These are phyloP conservation scores for Cytospora schulzeri DNA, from an alignment of 2,329 filamentous ascomycete genomes.

Conservation along the genomic window DNA sequence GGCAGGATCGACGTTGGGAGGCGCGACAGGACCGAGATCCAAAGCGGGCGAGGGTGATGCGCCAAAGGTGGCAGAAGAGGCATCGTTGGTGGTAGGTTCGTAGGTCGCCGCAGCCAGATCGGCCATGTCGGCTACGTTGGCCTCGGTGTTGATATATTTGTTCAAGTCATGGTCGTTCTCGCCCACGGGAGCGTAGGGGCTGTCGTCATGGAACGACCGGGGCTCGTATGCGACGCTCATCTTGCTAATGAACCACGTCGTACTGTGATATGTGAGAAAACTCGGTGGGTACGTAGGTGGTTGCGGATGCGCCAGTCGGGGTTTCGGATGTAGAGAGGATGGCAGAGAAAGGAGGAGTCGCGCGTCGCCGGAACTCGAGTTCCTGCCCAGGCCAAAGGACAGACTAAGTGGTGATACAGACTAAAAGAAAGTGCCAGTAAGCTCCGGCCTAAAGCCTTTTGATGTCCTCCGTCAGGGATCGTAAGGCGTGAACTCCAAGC, in stretches of 20 bases:
- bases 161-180: conserved; percentile 34
- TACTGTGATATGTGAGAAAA: too few species aligned
- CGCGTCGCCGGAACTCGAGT: background rate
- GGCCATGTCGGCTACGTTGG: conserved; percentile 41
- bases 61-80: conserved; percentile 38
- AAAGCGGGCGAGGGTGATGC: conserved; percentile 41
- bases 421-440: background rate
- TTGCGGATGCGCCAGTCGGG: background rate
- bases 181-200: conserved; percentile 49
- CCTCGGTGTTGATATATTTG: conserved; percentile 37
- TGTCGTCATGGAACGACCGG: conserved; percentile 51
- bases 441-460: background rate
- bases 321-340: background rate
- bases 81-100: conserved; percentile 29
- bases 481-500: background rate
- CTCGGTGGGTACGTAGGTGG: background rate
- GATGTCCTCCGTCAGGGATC: background rate
- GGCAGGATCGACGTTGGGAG: conserved; percentile 33
- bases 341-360: background rate
- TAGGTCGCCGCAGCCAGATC: conserved; percentile 38
- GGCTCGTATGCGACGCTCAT: conserved; percentile 58
- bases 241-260: background rate
- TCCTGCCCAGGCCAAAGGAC: background rate
- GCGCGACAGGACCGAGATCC: conserved; percentile 38
- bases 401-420: background rate